A percentile compares a stretch with the other conserved stretches of the same genome.
Conservation (phyloP, 2,329 filamentous ascomycete genomes). For the Exophiala aquamarina region DNA sequence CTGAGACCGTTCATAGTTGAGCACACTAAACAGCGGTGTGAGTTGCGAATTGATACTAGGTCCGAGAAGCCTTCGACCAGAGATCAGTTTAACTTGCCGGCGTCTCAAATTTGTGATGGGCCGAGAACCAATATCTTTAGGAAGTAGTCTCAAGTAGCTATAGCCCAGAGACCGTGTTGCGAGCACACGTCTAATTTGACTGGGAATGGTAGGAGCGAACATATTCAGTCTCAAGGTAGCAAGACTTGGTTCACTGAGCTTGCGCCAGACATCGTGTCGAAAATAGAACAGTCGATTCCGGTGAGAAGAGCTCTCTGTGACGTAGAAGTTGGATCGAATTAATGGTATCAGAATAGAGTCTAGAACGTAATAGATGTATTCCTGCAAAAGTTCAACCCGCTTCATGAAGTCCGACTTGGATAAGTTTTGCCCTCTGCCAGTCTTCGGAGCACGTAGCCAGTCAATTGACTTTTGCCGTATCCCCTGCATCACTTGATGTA, state of each 20-base stretch:
- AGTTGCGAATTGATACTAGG: constrained; percentile 70
- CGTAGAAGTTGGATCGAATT: constrained; percentile 84
- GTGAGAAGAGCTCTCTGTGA: constrained; percentile 83
- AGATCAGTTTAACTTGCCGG: constrained; percentile 53
- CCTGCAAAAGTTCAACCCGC: constrained; percentile 73
- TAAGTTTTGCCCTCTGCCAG: constrained; percentile 52
- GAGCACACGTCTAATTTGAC: constrained; percentile 59
- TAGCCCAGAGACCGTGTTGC: constrained; percentile 68
- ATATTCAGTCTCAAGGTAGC: constrained; percentile 65
- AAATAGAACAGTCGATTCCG: constrained; percentile 88
- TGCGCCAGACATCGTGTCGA: constrained; percentile 87
- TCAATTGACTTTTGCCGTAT: constrained; percentile 69
- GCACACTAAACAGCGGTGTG: constrained; percentile 70
- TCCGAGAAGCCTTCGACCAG: constrained; percentile 57
- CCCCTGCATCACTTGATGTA: constrained; percentile 75
- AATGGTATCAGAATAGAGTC: constrained; percentile 89
- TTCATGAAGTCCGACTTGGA: constrained; percentile 73
- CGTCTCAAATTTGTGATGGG: constrained; percentile 85
- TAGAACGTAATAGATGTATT: constrained; percentile 89
- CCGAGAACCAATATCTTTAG: constrained; percentile 73
- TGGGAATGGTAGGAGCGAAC: constrained; percentile 72
- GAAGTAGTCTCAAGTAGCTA: constrained; percentile 76
- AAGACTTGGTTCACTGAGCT: constrained; percentile 72
- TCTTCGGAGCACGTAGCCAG: constrained; percentile 67
- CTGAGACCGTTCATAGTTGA: constrained; percentile 71